phyloP scores from a whole-genome alignment of 106 monocot genomes.

The Phalaenopsis equestris region DNA sequence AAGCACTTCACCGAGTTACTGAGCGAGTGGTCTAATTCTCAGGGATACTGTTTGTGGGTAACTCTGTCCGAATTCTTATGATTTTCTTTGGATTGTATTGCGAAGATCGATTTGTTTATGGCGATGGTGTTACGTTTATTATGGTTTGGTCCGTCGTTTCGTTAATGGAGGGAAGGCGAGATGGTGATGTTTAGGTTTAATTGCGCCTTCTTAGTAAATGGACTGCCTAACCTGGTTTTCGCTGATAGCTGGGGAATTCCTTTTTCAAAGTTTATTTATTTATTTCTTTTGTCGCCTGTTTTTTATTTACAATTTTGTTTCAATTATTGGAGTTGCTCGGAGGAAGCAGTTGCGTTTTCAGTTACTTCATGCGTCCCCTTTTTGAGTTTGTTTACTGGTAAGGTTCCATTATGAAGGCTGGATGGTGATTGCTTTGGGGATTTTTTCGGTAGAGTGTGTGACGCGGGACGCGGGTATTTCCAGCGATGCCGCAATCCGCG shows the following conservation, averaged over 20 bases:
- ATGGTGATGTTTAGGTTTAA: not conserved
- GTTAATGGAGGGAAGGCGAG: not conserved
- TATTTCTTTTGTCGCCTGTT: not conserved
- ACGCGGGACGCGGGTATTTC: no score
- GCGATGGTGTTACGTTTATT: not conserved
- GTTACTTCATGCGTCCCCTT: not conserved
- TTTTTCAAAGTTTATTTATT: not conserved
- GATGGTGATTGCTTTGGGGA: not conserved
- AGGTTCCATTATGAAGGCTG: not conserved
- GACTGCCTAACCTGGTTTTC: not conserved
- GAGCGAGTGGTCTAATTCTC: constrained; percentile 26
- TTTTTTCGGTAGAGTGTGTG: not conserved
- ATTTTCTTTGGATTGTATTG: not conserved
- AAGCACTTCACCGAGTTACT: constrained; percentile 31
- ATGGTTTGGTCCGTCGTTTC: not conserved
- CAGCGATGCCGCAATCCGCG: no score
- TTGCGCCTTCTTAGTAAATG: not conserved
- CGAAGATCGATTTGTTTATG: not conserved
- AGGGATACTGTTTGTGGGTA: constrained; percentile 41
- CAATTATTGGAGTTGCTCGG: not conserved
- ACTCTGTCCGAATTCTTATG: not conserved
- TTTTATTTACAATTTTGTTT: not conserved
- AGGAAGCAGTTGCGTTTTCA: not conserved
- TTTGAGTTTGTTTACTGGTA: not conserved
- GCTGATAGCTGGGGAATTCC: not conserved